Evolutionary conservation across 2,329 filamentous ascomycete species (phyloP), one percentile per base, ranked within the genome.

Genomic region (Onygena corvina): DNA sequence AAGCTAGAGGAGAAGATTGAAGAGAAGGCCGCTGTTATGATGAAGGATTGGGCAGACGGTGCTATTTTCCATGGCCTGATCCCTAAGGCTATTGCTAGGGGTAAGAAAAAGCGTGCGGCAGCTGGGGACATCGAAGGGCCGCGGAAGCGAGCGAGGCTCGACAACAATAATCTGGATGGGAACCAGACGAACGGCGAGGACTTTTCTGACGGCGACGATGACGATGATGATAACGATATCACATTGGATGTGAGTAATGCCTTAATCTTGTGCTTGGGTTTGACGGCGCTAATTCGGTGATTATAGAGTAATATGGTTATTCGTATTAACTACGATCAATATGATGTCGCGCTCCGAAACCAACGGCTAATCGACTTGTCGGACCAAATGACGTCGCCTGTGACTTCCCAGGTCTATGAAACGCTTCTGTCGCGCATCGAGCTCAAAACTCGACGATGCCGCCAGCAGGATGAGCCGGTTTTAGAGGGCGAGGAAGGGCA

Each of bases 241-340:
- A 61, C 63, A 34, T 62, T 69, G 62, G 65, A 69, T 56, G 67
- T 68, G 59, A 60, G 61, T 52, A 5, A 31, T 14, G 2, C 9
- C n/a, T 12, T 25, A 16, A 29, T 20, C 16, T 25, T n/a, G 18
- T 21, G n/a, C 20, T 47, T 27, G 21, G 4, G 11, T 18, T 12
- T 35, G 5, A 27, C 31, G 11, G 11, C 8, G 14, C 54, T 56
- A 44, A 56, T 29, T 2, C 16, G 14, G 2, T 9, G 20, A 9
- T 5, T 30, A 14, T 61, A 93, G 81, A 76, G 79, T 46, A 77
- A 84, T 51, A 72, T 88, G 55, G 75, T 89, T 30, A 72, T 96
- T 45, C 79, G 83, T 23, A 73, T 95, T 49, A 95, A 94, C 61
- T 83, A 86, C 59, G 83, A 89, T 50, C 93, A 90, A 64, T 86